A percentile compares a stretch with the other conserved stretches of the same genome.
phyloP scores from a whole-genome alignment of 2,329 filamentous ascomycete species.

The Coniochaeta sp. region DNA sequence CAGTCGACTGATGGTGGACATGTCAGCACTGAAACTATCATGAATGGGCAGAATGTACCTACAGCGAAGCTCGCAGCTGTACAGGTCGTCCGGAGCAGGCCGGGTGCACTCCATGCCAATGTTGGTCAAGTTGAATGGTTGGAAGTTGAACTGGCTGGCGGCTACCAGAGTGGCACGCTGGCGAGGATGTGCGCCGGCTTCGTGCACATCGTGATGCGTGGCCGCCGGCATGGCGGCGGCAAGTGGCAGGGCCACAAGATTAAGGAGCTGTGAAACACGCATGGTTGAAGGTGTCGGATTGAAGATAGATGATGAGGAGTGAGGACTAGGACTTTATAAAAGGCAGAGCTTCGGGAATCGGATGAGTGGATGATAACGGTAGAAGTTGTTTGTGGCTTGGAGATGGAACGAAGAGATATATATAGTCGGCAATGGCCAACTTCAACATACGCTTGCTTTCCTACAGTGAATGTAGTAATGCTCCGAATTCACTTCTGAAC shows the following conservation, averaged over 20 bases:
- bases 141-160: conserved; percentile 16
- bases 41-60: not conserved
- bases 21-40: not conserved
- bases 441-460: not conserved
- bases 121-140: conserved; percentile 14
- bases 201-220: not conserved
- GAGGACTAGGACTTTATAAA: not conserved
- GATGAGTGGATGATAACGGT: not conserved
- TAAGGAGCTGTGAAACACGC: not conserved
- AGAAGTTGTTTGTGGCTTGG: not conserved
- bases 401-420: not conserved
- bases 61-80: conserved; percentile 16
- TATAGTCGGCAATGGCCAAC: not conserved
- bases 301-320: no score
- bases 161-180: not conserved
- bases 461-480: not conserved
- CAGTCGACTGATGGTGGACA: conserved; percentile 13
- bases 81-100: conserved; percentile 6
- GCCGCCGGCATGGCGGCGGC: conserved; percentile 1
- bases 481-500: not conserved
- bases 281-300: not conserved
- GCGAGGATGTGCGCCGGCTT: not conserved
- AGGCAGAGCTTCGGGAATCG: not conserved
- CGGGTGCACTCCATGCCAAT: conserved; percentile 14
- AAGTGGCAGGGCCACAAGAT: not conserved